These are phyloP conservation scores for Selenicereus undatus DNA, from an alignment of 148 eudicot species.

Conservation along the genomic window DNA sequence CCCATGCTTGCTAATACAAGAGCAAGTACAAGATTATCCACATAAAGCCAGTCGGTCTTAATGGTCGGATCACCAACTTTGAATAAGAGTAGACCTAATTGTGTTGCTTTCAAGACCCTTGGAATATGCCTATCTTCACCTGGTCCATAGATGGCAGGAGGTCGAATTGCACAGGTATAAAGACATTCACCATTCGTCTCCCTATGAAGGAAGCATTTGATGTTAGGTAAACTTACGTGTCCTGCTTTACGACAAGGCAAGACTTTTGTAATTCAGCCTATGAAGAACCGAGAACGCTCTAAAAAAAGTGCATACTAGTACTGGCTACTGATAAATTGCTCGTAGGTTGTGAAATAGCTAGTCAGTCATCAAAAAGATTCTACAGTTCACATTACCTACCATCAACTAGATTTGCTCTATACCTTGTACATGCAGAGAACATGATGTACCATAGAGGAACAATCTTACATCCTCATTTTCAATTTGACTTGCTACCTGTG, in stretches of 20 bases:
- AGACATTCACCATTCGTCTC: conserved; percentile 58
- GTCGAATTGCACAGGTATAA: conserved; percentile 85
- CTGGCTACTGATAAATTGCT: too few relatives aligned
- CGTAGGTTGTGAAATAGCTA: too few relatives aligned
- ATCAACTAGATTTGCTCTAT: not conserved
- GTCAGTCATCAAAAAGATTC: not conserved
- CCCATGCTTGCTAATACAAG: conserved; percentile 93
- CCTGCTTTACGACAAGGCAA: not conserved
- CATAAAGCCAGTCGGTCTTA: conserved; percentile 80
- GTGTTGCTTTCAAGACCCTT: conserved; percentile 54
- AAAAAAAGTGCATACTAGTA: not conserved
- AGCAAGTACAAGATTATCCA: conserved; percentile 81
- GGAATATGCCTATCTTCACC: conserved; percentile 95
- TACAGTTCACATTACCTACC: not conserved
- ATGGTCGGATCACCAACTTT: conserved; percentile 59
- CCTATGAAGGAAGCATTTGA: conserved; percentile 36
- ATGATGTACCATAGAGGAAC: too few relatives aligned
- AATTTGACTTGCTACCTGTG: too few relatives aligned
- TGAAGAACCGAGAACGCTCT: not conserved
- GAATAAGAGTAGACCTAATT: conserved; percentile 69
- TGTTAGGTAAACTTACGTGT: conserved; percentile 8
- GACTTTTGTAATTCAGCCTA: not conserved
- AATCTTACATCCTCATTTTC: too few relatives aligned
- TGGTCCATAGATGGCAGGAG: conserved; percentile 95
- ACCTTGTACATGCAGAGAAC: too few relatives aligned